These are phyloP conservation scores for Crithidia thermophila DNA, from an alignment of 208 protist species.

Conservation along the genomic window DNA sequence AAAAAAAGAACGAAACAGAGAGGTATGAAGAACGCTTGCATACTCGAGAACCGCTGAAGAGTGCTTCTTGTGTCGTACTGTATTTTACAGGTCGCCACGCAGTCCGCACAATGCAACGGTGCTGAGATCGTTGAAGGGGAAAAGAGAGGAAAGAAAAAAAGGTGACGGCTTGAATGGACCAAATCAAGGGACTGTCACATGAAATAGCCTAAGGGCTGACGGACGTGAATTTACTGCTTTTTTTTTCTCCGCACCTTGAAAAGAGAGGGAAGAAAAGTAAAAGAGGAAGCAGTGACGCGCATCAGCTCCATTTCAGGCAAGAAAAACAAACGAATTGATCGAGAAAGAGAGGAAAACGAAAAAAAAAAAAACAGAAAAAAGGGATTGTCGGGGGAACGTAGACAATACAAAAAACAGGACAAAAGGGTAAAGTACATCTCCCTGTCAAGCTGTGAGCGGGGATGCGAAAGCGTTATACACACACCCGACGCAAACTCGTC, in stretches of 20 bases:
- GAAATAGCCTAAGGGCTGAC: too few relatives aligned
- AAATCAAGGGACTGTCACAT: too few relatives aligned
- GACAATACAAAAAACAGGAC: background rate
- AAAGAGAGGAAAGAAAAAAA: background rate
- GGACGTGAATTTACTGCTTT: too few relatives aligned
- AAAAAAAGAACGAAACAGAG: background rate
- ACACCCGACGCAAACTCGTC: background rate
- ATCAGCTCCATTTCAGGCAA: background rate
- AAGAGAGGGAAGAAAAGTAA: background rate
- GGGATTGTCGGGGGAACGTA: too few relatives aligned
- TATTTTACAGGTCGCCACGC: constrained; percentile 2
- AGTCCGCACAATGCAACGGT: background rate
- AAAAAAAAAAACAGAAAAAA: constrained; percentile 14
- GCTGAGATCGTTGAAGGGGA: background rate
- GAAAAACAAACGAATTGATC: background rate
- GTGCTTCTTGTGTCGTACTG: background rate
- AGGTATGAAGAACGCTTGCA: constrained; percentile 5
- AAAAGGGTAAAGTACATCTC: background rate
- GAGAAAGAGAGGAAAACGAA: background rate
- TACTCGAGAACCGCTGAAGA: background rate
- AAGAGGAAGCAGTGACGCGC: too few relatives aligned
- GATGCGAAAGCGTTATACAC: background rate
- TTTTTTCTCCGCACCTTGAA: too few relatives aligned
- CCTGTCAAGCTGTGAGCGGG: too few relatives aligned
- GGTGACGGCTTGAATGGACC: too few relatives aligned